A percentile compares a stretch with the other conserved stretches of the same genome.
These are phyloP conservation scores for Populus nigra DNA, from an alignment of 345 rosid genomes.

Conservation along the genomic window DNA sequence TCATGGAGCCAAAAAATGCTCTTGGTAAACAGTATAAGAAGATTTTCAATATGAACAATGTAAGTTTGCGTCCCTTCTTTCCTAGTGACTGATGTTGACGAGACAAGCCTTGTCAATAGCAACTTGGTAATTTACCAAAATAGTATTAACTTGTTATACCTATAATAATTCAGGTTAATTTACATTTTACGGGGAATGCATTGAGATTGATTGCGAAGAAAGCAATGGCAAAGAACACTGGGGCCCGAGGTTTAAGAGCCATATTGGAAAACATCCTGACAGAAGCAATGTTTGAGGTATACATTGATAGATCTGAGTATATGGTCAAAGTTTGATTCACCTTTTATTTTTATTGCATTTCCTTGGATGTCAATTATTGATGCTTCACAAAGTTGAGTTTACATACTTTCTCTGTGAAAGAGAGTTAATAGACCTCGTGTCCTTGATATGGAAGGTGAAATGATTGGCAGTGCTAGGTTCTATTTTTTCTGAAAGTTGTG, in stretches of 20 bases:
- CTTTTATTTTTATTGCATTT: background rate
- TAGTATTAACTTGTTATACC: constrained; percentile 9
- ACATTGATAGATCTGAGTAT: background rate
- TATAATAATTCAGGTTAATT: constrained; percentile 63
- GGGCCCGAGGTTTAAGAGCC: constrained; percentile 90
- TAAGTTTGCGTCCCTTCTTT: constrained; percentile 28
- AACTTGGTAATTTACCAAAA: background rate
- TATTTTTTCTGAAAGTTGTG: background rate
- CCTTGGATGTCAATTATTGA: background rate
- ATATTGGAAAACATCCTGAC: constrained; percentile 82
- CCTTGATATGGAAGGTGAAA: too few relatives aligned
- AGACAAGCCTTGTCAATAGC: background rate
- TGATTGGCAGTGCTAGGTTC: background rate
- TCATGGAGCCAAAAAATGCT: constrained; percentile 82
- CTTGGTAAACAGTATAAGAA: constrained; percentile 92
- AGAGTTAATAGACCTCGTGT: background rate
- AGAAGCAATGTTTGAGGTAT: constrained; percentile 96
- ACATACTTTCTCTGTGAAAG: background rate
- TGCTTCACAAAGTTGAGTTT: background rate
- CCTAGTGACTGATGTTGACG: background rate
- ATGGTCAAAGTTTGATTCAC: background rate
- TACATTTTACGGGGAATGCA: constrained; percentile 73
- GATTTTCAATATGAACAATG: constrained; percentile 83
- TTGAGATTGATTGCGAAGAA: constrained; percentile 68
- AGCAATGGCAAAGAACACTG: constrained; percentile 84